Evolutionary conservation across 306 rosid species (phyloP).

Genomic region (Trifolium dubium): DNA sequence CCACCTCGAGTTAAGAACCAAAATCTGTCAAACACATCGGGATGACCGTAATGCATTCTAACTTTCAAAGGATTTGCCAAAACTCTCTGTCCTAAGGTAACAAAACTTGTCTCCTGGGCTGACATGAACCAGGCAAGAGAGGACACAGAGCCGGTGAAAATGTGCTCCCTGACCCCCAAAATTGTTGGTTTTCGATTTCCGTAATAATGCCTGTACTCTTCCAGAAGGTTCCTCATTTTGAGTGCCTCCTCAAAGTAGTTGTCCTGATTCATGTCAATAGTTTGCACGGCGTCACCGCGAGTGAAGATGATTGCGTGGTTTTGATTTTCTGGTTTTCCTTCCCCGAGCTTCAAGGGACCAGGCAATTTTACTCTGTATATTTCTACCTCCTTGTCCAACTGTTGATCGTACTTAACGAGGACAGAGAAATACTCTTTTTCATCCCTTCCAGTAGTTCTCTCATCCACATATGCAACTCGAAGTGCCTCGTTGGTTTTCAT

Average conservation of each 20-base stretch:
- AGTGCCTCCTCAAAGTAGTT: conserved; percentile 63
- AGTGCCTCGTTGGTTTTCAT: conserved; percentile 58
- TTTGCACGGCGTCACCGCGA: conserved; percentile 59
- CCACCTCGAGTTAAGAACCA: conserved; percentile 62
- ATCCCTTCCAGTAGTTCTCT: conserved; percentile 45
- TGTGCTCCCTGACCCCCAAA: conserved; percentile 56
- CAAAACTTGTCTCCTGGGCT: conserved; percentile 61
- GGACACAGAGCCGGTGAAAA: conserved; percentile 61
- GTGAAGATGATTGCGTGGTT: conserved; percentile 59
- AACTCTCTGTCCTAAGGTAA: conserved; percentile 61
- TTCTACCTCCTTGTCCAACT: conserved; percentile 56
- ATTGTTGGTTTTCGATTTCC: conserved; percentile 56
- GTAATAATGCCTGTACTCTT: conserved; percentile 49
- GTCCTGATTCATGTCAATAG: conserved; percentile 62
- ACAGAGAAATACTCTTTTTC: conserved; percentile 56
- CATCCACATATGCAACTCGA: conserved; percentile 59
- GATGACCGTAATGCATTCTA: conserved; percentile 63
- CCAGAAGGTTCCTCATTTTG: conserved; percentile 55
- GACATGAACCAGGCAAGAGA: conserved; percentile 66
- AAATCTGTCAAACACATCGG: conserved; percentile 60
- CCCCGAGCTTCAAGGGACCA: conserved; percentile 60
- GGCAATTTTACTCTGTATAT: conserved; percentile 57
- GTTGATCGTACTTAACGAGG: conserved; percentile 58
- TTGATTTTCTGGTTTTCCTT: conserved; percentile 62
- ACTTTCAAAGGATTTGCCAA: conserved; percentile 61